Conservation (phyloP, 1,284 basidiomycete species). For the Polyporus tsugae region DNA sequence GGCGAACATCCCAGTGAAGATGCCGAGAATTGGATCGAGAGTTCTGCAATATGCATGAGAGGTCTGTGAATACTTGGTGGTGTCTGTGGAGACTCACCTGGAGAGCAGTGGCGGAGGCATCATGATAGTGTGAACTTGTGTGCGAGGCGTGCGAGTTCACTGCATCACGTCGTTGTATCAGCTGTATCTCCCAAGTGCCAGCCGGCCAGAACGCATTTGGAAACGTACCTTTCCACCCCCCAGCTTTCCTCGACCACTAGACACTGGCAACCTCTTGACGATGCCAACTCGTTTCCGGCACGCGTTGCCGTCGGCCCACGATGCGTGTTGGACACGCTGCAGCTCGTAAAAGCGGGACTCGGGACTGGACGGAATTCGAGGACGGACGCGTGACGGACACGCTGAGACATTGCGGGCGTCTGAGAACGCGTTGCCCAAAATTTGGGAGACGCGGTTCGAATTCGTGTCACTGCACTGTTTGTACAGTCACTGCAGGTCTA, state of each 20-base stretch:
- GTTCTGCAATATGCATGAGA: constrained; percentile 46
- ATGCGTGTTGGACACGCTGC: constrained; percentile 6
- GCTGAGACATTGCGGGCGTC: constrained; percentile 28
- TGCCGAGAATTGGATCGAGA: constrained; percentile 78
- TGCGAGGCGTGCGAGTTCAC: constrained; percentile 1
- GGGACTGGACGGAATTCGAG: constrained; percentile 31
- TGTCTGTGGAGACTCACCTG: constrained; percentile 47
- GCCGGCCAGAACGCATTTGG: not conserved
- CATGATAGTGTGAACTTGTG: constrained; percentile 11
- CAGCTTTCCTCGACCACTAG: not conserved
- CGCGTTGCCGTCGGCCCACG: constrained; percentile 15
- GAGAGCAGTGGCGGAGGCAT: constrained; percentile 52
- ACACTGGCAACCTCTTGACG: not conserved
- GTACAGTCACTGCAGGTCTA: constrained; percentile 18
- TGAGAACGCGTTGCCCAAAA: constrained; percentile 31
- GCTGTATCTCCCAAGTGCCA: too few relatives aligned
- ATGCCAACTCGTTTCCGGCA: constrained; percentile 3
- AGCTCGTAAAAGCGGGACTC: constrained; percentile 23
- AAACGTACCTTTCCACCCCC: not conserved
- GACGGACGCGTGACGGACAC: constrained; percentile 29
- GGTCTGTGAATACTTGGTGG: not conserved
- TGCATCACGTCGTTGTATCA: constrained; percentile 4
- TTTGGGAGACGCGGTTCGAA: constrained; percentile 26
- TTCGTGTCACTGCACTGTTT: constrained; percentile 28
- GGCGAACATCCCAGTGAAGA: constrained; percentile 85